Conservation (phyloP, 148 eudicot species). For the Simmondsia chinensis region DNA sequence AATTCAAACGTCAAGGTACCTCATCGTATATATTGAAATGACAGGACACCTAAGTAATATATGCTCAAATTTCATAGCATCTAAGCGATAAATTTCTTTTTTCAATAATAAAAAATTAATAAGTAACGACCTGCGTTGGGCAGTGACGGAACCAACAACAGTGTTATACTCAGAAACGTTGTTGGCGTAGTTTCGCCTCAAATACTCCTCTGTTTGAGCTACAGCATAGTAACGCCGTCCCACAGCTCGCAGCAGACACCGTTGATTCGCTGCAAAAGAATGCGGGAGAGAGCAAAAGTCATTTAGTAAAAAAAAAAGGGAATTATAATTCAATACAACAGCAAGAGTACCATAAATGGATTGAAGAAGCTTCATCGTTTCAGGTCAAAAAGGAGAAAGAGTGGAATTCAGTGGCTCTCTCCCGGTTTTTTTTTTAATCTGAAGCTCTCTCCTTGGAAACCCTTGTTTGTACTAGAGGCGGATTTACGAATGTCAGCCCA, state of each 20-base stretch:
- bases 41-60: no score
- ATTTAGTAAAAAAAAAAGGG: neutral
- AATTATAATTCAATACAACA: neutral
- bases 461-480: no score
- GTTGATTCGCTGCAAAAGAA: slow-evolving; percentile 28
- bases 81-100: no score
- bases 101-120: neutral
- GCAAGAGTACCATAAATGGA: slow-evolving; percentile 20
- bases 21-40: no score
- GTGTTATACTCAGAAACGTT: slow-evolving; percentile 72
- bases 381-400: slow-evolving; percentile 3
- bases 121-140: slow-evolving; percentile 51
- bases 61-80: no score
- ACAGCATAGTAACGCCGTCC: slow-evolving; percentile 51
- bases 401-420: no score
- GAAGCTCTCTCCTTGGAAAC: no score
- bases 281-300: neutral
- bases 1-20: no score
- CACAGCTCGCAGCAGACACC: slow-evolving; percentile 23
- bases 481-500: no score
- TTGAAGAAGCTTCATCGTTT: slow-evolving; percentile 24
- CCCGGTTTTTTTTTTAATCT: no score
- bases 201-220: slow-evolving; percentile 41
- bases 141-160: slow-evolving; percentile 51
- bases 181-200: slow-evolving; percentile 65